Evolutionary conservation across 306 rosid genomes (phyloP), one percentile per base, ranked within the genome.

Genomic region (Glycine soja): DNA sequence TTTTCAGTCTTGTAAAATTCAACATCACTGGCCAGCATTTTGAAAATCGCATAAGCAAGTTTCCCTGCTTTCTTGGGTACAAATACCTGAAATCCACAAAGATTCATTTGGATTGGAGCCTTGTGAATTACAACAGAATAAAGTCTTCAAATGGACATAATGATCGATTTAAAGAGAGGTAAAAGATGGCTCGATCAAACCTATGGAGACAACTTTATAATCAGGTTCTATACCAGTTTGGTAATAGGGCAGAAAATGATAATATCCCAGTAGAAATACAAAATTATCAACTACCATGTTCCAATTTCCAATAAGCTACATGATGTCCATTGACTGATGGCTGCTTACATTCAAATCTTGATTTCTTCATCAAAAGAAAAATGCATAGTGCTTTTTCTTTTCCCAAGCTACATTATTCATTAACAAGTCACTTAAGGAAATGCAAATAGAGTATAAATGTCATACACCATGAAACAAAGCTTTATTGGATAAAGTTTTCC

Each of bases 61-160:
- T 72, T 30, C 51, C 86, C 92, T n/a, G 77, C 59, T 86, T 76
- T 92, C 81, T 71, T 85, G 15, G 97, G 10, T 80, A 95, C 77
- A 77, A 90, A 85, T 58, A 81, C 98, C 99, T 95, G 85, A 84
- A 83, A 73, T 75, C 58, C 87, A 57, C 53, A 83, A 58, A 53
- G 18, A 67, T 24, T 24, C 80, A 72, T 70, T 70, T 75, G 76
- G 47, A 71, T 63, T 71, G 79, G 75, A 58, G 46, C 78, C 40
- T 24, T 24, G 19, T 53, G 75, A 85, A 81, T 50, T 34, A 79
- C 70, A 69, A 80, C 70, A 76, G 71, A 70, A 83, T 63, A 80
- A 48, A 65, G 75, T n/a, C 65, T 77, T 58, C 73, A 77, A 56
- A 81, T 64, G 69, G 50, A 48, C 43, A 63, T 10, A 70, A 76